phyloP scores from a whole-genome alignment of 176 grass and related monocot genomes.

The Ampelocalamus luodianensis region DNA sequence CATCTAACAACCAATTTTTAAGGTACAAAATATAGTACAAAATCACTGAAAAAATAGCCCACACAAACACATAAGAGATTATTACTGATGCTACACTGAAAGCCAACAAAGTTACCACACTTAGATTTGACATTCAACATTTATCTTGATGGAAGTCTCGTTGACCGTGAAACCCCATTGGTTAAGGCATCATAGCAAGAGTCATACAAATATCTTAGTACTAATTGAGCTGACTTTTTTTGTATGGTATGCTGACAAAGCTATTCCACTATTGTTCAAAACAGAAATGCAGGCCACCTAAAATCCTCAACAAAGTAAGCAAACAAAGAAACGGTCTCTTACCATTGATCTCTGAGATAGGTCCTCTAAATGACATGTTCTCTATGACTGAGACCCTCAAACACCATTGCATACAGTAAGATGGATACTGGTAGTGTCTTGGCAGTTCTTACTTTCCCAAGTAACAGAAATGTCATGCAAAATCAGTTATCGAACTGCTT shows the following conservation, averaged over 20 bases:
- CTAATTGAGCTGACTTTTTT: not conserved
- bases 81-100: slow-evolving; percentile 4
- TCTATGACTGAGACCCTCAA: slow-evolving; percentile 28
- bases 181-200: not conserved
- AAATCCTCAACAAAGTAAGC: not conserved
- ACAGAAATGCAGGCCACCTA: not conserved
- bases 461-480: not conserved
- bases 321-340: not conserved
- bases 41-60: not conserved
- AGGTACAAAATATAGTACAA: not conserved
- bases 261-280: not conserved
- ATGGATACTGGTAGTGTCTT: not conserved
- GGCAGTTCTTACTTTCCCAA: not conserved
- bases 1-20: not conserved
- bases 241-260: not conserved
- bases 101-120: not conserved
- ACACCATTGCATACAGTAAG: slow-evolving; percentile 19
- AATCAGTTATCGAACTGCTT: not conserved
- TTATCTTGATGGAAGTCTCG: not conserved
- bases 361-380: slow-evolving; percentile 37
- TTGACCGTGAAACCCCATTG: not conserved
- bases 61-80: not conserved
- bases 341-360: slow-evolving; percentile 31
- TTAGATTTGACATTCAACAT: slow-evolving; percentile 1
- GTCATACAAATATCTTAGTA: not conserved